Evolutionary conservation across 2,329 filamentous ascomycete genomes (phyloP).

Genomic region (Rasamsonia emersonii): DNA sequence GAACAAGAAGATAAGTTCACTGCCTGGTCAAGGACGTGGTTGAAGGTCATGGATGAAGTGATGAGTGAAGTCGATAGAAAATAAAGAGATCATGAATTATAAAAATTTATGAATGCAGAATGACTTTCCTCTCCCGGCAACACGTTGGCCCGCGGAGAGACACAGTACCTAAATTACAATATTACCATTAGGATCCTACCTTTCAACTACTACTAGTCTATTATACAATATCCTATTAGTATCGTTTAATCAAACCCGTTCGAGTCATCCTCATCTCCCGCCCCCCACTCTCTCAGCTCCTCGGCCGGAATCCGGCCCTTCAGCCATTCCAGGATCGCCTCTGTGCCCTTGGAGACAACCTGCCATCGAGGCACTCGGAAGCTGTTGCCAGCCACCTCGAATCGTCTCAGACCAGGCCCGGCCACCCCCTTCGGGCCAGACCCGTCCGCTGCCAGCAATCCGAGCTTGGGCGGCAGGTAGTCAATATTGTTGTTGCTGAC

Average conservation of each 20-base stretch:
- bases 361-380: conserved; percentile 83
- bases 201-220: too few species aligned
- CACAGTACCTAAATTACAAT: too few species aligned
- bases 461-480: conserved; percentile 71
- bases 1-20: conserved; percentile 67
- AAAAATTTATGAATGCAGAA: conserved; percentile 8
- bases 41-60: conserved; percentile 35
- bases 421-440: conserved; percentile 26
- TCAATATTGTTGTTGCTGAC: conserved; percentile 78
- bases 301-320: conserved; percentile 61
- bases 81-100: conserved; percentile 4
- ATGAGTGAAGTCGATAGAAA: conserved; percentile 19
- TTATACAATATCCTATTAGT: too few species aligned
- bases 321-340: conserved; percentile 73
- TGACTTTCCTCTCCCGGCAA: too few species aligned
- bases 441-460: conserved; percentile 58
- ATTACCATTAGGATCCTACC: too few species aligned
- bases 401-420: conserved; percentile 48
- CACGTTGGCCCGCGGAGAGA: too few species aligned
- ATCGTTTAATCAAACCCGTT: conserved; percentile 8
- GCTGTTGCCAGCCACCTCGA: conserved; percentile 76
- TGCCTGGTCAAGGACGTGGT: conserved; percentile 59
- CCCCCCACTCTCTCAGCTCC: conserved; percentile 31
- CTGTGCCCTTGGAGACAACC: conserved; percentile 77
- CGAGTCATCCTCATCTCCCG: conserved; percentile 13